Conservation (phyloP, 164 flowering plant species). For the Amborella trichopoda region DNA sequence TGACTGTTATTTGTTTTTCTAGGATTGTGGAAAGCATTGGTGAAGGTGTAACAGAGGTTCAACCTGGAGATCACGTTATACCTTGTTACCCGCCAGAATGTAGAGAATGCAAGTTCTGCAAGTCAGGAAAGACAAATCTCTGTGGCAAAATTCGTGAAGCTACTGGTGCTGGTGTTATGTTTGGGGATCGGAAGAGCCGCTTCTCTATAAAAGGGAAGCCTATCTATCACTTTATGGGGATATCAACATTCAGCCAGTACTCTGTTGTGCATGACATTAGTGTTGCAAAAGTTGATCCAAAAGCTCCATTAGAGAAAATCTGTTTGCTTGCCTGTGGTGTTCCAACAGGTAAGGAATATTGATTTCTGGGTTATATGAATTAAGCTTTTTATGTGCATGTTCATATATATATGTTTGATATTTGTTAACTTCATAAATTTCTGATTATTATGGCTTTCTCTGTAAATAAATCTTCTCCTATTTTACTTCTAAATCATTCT, state of each 20-base stretch:
- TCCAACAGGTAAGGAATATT: conserved; percentile 58
- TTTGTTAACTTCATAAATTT: too few relatives aligned
- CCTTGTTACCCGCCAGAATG: conserved; percentile 98
- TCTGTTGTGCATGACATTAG: conserved; percentile 97
- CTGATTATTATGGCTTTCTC: too few relatives aligned
- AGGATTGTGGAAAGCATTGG: conserved; percentile 99
- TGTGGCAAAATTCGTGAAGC: conserved; percentile 92
- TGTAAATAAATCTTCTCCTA: too few relatives aligned
- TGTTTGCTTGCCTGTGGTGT: conserved; percentile 99
- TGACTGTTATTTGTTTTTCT: conserved; percentile 13
- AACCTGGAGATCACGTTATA: conserved; percentile 95
- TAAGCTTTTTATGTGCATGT: too few relatives aligned
- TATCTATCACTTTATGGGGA: conserved; percentile 98
- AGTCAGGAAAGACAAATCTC: conserved; percentile 95
- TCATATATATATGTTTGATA: too few relatives aligned
- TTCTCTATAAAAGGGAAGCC: conserved; percentile 87
- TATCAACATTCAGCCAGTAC: conserved; percentile 96
- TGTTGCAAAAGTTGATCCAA: conserved; percentile 93
- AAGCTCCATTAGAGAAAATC: conserved; percentile 91
- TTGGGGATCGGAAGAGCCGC: conserved; percentile 86
- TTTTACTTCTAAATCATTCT: too few relatives aligned
- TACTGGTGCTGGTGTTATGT: conserved; percentile 93
- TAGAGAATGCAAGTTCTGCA: conserved; percentile 92
- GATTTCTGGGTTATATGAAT: too few relatives aligned
- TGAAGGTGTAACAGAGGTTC: conserved; percentile 95